A percentile compares a stretch with the other conserved stretches of the same genome.
phyloP scores from a whole-genome alignment of 495 filamentous ascomycete species.

The Xylaria bambusicola region DNA sequence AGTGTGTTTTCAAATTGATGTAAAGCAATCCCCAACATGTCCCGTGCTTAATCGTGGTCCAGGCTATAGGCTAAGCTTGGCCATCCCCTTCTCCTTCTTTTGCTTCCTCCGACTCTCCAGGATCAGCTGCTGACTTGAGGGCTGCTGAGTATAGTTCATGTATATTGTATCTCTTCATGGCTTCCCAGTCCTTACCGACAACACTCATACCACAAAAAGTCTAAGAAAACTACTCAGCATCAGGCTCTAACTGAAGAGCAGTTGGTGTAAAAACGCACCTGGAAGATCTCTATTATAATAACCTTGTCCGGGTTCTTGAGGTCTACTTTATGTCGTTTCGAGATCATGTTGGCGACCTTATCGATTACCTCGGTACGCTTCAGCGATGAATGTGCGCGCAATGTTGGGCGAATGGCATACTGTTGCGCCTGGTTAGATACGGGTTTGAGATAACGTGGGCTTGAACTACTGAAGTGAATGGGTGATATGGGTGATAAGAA shows the following conservation, averaged over 20 bases:
- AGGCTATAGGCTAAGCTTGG: neutral
- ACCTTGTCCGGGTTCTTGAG: conserved; percentile 78
- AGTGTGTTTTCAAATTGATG: no score
- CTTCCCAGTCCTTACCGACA: conserved; percentile 53
- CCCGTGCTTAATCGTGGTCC: no score
- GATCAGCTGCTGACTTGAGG: conserved; percentile 22
- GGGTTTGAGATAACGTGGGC: no score
- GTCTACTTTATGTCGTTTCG: conserved; percentile 73
- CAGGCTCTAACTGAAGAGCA: neutral
- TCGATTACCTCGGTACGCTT: conserved; percentile 77
- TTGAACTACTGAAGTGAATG: neutral
- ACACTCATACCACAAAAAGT: conserved; percentile 49
- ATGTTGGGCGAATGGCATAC: conserved; percentile 88
- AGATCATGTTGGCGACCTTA: conserved; percentile 63
- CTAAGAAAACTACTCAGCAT: conserved; percentile 24
- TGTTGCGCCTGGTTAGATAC: conserved; percentile 33
- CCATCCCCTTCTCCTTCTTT: neutral
- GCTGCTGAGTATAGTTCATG: conserved; percentile 45
- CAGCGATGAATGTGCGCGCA: conserved; percentile 76
- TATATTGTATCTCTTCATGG: conserved; percentile 50
- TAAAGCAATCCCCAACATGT: no score
- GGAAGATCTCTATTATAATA: conserved; percentile 85
- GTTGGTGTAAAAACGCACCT: conserved; percentile 57
- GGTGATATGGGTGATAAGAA: neutral
- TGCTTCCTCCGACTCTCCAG: neutral